Evolutionary conservation across 306 rosid species (phyloP), one percentile per base, ranked within the genome.

Genomic region (Cucurbita moschata): DNA sequence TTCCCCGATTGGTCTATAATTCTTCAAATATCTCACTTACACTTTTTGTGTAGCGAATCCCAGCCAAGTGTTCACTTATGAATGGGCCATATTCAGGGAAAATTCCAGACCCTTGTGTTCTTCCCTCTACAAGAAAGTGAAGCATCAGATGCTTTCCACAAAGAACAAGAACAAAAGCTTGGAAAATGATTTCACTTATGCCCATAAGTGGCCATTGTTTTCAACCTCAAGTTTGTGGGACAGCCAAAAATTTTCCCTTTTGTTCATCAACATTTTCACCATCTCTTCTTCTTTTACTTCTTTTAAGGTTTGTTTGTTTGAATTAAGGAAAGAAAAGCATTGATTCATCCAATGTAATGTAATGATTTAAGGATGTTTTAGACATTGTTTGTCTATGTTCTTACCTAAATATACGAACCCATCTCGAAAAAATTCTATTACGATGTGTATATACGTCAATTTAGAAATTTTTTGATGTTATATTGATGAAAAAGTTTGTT

Each of bases 101-200:
- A 69, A 13, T 69, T 69, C 73, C 58, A 69, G 73, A 68, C 7
- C 35, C 35, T 40, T 7, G 21, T 68, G 19, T 47, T 69, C 1
- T 49, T 69, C 1, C 26, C 42, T 47, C 43, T 13, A 30, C 35
- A 30, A 69, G 58, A 69, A 46, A 69, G 44, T 47, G 44, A 69
- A 69, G 73, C 15, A 69, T 69, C 73, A 47, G 2, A 69, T 69
- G 14, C 57, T 37, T 49, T 49, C 58, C 73, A 69, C 73, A 69
- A 69, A 49, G 11, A 66, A 66, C 54, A 21, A 66, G 21, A 66
- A 43, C 54, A 10, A 66, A 19, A 66, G 56, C 14, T 69, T 46
- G 43, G 73, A 69, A 47, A 69, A 49, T 67, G 72, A 67, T 67
- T 67, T 64, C 71, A 64, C 71, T 51, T 66, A 37, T 19, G 5